Conservation (phyloP, 495 filamentous ascomycete genomes). For the Trichoderma asperelloides region DNA sequence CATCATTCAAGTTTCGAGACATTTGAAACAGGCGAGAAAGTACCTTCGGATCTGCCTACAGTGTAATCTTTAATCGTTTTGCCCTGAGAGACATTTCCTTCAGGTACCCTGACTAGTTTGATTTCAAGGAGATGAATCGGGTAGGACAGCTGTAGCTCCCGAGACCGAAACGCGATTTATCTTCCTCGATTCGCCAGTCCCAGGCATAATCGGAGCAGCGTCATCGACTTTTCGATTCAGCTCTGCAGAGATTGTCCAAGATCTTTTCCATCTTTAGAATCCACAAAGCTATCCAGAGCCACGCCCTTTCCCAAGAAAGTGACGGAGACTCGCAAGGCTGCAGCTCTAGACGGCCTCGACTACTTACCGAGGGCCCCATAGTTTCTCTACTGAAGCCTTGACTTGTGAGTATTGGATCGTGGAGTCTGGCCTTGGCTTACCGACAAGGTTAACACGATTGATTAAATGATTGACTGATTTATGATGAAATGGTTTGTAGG, state of each 20-base stretch:
- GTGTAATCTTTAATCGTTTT: not conserved
- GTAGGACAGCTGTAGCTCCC: slow-evolving; percentile 1
- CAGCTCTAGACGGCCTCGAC: not conserved
- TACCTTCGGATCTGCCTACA: not conserved
- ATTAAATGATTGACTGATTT: not conserved
- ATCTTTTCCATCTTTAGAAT: not conserved
- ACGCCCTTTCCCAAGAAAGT: not conserved
- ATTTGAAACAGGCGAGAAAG: not conserved
- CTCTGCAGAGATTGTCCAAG: not conserved
- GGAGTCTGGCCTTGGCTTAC: not conserved
- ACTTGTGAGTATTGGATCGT: not conserved
- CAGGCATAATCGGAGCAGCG: not conserved
- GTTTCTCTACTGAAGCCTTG: not conserved
- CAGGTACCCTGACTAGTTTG: not conserved
- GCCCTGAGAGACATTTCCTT: not conserved
- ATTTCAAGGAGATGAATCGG: not conserved
- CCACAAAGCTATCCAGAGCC: not conserved
- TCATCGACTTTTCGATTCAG: not conserved
- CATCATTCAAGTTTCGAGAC: not conserved
- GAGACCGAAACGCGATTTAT: not conserved
- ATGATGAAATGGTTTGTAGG: not conserved
- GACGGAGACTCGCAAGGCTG: not conserved
- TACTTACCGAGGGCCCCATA: not conserved
- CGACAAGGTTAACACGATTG: not conserved
- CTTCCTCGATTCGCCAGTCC: not conserved